Conservation (phyloP, 768 basidiomycete genomes). For the Suillus americanus region DNA sequence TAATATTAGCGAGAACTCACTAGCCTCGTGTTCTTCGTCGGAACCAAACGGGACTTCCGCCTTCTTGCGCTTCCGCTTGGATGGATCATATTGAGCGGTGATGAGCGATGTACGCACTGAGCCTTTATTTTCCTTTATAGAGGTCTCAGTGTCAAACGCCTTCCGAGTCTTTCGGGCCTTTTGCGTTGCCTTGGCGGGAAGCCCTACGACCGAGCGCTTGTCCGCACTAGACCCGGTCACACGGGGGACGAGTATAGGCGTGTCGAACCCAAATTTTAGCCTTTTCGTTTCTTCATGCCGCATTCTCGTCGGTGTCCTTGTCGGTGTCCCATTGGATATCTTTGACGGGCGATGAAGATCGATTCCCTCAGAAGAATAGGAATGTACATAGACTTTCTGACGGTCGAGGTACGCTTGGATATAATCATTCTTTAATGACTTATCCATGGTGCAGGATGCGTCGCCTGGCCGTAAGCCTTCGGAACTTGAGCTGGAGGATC, state of each 20-base stretch:
- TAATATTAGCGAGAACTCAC: slow-evolving; percentile 25
- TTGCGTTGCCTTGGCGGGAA: not conserved
- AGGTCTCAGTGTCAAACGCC: not conserved
- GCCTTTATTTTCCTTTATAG: not conserved
- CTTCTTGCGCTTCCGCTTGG: slow-evolving; percentile 24
- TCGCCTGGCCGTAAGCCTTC: not conserved
- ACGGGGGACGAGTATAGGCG: slow-evolving; percentile 57
- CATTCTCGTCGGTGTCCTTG: slow-evolving; percentile 15
- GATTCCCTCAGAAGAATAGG: slow-evolving; percentile 43
- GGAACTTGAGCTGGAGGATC: not conserved
- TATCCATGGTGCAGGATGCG: slow-evolving; percentile 13
- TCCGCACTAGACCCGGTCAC: slow-evolving; percentile 14
- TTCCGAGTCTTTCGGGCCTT: slow-evolving; percentile 13
- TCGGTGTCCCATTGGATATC: slow-evolving; percentile 12
- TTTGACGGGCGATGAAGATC: slow-evolving; percentile 12
- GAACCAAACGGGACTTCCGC: slow-evolving; percentile 15
- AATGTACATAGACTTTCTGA: slow-evolving; percentile 45
- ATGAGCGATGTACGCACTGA: not conserved
- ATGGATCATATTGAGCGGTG: slow-evolving; percentile 7
- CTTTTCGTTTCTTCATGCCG: not conserved
- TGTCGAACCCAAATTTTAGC: slow-evolving; percentile 44
- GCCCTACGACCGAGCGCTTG: not conserved
- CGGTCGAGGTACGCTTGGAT: slow-evolving; percentile 49
- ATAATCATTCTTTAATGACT: slow-evolving; percentile 40
- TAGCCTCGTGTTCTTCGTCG: slow-evolving; percentile 37